phyloP scores from a whole-genome alignment of 441 rosid species.

The Corymbia calophylla region DNA sequence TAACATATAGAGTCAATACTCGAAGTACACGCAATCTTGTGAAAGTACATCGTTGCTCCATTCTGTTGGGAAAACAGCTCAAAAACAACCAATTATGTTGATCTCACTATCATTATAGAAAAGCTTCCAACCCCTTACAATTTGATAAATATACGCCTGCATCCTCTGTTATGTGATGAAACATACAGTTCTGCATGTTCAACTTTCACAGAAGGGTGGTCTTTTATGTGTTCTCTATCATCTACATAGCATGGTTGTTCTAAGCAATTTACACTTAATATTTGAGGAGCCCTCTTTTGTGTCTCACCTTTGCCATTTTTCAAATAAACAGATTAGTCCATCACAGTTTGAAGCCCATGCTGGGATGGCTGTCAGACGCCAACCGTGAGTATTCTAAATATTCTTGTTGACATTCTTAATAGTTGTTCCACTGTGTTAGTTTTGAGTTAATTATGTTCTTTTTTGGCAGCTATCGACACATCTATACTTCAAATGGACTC shows the following conservation, averaged over 20 bases:
- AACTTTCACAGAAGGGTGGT: not conserved
- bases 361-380: constrained; percentile 97
- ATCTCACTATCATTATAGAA: not conserved
- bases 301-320: not conserved
- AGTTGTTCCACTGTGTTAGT: not conserved
- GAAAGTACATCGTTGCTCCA: not conserved
- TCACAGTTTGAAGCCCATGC: constrained; percentile 99
- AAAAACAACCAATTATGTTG: not conserved
- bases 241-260: not conserved
- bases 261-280: not conserved
- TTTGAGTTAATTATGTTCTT: not conserved
- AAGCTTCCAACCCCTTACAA: not conserved
- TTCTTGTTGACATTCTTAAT: not conserved
- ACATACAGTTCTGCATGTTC: not conserved
- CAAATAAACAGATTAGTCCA: constrained; percentile 73
- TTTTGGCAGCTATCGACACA: constrained; percentile 81
- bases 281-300: not conserved
- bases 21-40: not conserved
- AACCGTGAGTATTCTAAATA: constrained; percentile 66
- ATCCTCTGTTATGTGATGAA: not conserved
- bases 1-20: not conserved
- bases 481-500: constrained; percentile 72
- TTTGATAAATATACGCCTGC: not conserved
- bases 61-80: not conserved
- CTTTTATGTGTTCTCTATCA: not conserved